phyloP scores from a whole-genome alignment of 164 flowering plant species.

The Aristolochia californica region DNA sequence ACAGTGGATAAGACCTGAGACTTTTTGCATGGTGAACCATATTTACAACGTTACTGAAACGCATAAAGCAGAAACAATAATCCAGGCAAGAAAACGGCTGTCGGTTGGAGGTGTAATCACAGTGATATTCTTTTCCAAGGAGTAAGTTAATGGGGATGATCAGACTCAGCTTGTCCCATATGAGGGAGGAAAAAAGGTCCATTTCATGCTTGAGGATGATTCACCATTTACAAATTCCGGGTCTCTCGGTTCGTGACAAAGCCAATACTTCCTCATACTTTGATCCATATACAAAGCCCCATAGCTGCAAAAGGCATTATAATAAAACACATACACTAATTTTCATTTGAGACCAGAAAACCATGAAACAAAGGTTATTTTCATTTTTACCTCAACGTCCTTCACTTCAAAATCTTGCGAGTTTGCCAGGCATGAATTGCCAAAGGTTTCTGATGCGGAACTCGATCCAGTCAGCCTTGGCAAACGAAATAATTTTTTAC shows the following conservation, averaged over 20 bases:
- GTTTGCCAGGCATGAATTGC: constrained; percentile 78
- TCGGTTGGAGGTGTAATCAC: too few relatives aligned
- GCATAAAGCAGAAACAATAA: too few relatives aligned
- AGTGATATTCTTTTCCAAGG: too few relatives aligned
- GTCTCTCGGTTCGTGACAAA: constrained; percentile 42
- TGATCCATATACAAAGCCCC: constrained; percentile 88
- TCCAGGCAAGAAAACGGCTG: too few relatives aligned
- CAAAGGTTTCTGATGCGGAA: constrained; percentile 87
- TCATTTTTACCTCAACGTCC: constrained; percentile 73
- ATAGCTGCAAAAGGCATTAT: constrained; percentile 39
- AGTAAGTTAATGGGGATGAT: too few relatives aligned
- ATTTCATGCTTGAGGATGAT: neutral
- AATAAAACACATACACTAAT: neutral
- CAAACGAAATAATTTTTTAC: neutral
- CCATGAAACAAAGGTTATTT: neutral
- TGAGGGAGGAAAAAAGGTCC: too few relatives aligned
- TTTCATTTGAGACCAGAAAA: neutral
- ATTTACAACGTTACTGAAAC: too few relatives aligned
- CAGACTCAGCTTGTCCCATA: too few relatives aligned
- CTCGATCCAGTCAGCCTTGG: constrained; percentile 81
- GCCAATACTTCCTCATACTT: constrained; percentile 70
- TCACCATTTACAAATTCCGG: constrained; percentile 82
- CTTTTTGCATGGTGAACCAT: too few relatives aligned
- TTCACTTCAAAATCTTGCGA: constrained; percentile 76
- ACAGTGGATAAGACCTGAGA: too few relatives aligned